Percentiles rank a stretch among this genome's conserved stretches.
Conservation (phyloP, 1,139 yeast genomes). For the Candida sp. region DNA sequence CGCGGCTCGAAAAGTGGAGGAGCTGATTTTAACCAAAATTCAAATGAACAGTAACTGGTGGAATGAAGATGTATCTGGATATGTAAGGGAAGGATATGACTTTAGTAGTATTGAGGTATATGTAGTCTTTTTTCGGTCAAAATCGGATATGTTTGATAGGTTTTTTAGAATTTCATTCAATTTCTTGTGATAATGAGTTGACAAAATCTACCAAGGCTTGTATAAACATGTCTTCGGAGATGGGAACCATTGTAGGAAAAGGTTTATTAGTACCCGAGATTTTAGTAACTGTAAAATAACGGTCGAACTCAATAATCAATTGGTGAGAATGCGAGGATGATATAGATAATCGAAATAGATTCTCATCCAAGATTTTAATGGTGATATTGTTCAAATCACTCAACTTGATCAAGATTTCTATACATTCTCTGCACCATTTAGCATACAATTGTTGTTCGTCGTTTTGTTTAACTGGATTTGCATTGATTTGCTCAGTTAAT, state of each 20-base stretch:
- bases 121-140: no score
- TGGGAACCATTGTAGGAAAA: conserved; percentile 1
- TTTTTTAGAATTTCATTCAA: no score
- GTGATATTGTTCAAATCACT: conserved; percentile 10
- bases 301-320: conserved; percentile 6
- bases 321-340: conserved; percentile 6
- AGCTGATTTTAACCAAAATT: background rate
- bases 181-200: background rate
- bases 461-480: conserved; percentile 1
- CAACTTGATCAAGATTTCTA: conserved; percentile 20
- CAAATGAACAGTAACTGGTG: no score
- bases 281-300: conserved; percentile 5
- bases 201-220: background rate
- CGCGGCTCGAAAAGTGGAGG: background rate
- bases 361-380: conserved; percentile 6
- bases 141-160: no score
- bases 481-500: conserved; percentile 1
- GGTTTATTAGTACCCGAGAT: conserved; percentile 6
- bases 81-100: no score
- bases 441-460: conserved; percentile 19
- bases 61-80: no score
- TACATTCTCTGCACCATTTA: conserved; percentile 29
- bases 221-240: conserved; percentile 7
- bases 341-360: conserved; percentile 6
- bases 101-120: no score